Percentiles rank a stretch among this genome's conserved stretches.
phyloP scores from a whole-genome alignment of 1,139 yeast genomes.

The Spathaspora sp. region DNA sequence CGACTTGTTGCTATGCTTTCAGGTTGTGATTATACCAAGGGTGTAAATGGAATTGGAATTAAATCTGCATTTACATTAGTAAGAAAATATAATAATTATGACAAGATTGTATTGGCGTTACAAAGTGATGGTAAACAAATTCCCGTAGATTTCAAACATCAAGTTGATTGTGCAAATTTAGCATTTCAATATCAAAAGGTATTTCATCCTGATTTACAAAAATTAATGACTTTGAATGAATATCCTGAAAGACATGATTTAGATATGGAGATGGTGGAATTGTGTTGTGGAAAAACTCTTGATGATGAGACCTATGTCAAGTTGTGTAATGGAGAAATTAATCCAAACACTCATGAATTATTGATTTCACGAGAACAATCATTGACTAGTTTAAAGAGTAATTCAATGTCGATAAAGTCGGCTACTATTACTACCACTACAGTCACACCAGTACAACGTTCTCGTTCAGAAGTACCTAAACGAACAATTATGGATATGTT shows the following conservation, averaged over 20 bases:
- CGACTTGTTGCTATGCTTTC: conserved; percentile 81
- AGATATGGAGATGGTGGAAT: conserved; percentile 43
- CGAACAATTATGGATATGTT: conserved; percentile 12
- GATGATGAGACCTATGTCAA: conserved; percentile 47
- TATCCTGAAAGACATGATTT: conserved; percentile 41
- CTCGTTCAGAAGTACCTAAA: neutral
- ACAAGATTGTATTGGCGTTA: conserved; percentile 56
- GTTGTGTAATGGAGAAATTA: conserved; percentile 64
- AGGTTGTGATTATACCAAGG: conserved; percentile 95
- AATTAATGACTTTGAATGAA: conserved; percentile 57
- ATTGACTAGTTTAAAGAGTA: conserved; percentile 23
- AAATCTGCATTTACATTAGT: conserved; percentile 72
- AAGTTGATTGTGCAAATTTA: conserved; percentile 64
- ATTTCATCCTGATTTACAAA: conserved; percentile 57
- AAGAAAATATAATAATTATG: conserved; percentile 49
- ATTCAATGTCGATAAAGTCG: conserved; percentile 19
- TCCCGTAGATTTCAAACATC: conserved; percentile 59
- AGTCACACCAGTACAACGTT: neutral
- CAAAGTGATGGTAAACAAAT: conserved; percentile 62
- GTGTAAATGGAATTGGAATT: conserved; percentile 79
- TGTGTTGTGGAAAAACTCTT: conserved; percentile 64
- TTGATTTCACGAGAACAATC: conserved; percentile 49
- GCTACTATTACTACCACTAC: neutral
- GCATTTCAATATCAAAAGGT: conserved; percentile 90
- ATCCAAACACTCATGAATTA: conserved; percentile 59